Evolutionary conservation across 2,329 filamentous ascomycete genomes (phyloP).

Genomic region (Alternaria sp.): DNA sequence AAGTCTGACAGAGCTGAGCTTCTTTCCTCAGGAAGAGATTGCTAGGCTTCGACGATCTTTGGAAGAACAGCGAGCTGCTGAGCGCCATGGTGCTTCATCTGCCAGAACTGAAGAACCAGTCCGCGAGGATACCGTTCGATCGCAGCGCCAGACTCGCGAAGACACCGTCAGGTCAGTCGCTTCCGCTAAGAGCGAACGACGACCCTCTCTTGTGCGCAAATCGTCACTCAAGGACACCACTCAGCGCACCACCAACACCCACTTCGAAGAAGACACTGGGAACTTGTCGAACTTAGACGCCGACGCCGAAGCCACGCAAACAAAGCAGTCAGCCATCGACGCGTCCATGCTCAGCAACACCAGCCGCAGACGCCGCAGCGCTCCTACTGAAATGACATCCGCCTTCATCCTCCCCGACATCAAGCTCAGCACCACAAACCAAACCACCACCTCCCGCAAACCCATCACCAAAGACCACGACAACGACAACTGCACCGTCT

Average conservation of each 20-base stretch:
- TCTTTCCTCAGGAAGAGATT: constrained; percentile 60
- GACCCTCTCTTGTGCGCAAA: constrained; percentile 56
- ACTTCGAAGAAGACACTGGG: constrained; percentile 47
- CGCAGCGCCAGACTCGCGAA: constrained; percentile 47
- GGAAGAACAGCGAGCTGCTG: constrained; percentile 60
- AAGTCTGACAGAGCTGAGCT: constrained; percentile 61
- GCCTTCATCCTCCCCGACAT: constrained; percentile 70
- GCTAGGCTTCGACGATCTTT: constrained; percentile 60
- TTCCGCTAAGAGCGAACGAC: constrained; percentile 49
- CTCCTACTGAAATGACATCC: constrained; percentile 64
- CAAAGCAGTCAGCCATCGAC: constrained; percentile 36
- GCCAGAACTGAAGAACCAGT: constrained; percentile 32
- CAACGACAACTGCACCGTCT: constrained; percentile 63
- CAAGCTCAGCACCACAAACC: constrained; percentile 53
- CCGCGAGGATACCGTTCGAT: constrained; percentile 49
- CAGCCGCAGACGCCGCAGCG: constrained; percentile 57
- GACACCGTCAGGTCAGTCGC: constrained; percentile 49
- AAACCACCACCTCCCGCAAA: constrained; percentile 27
- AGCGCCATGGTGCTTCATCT: constrained; percentile 38
- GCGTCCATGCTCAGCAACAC: constrained; percentile 57
- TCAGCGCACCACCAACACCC: constrained; percentile 36
- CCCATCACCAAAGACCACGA: constrained; percentile 54
- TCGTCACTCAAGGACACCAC: constrained; percentile 62
- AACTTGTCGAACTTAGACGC: constrained; percentile 37
- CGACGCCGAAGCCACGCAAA: constrained; percentile 37